Percentiles rank a stretch among this genome's conserved stretches.
Evolutionary conservation across 1,284 basidiomycete species (phyloP).

Genomic region (Bjerkandera adusta): DNA sequence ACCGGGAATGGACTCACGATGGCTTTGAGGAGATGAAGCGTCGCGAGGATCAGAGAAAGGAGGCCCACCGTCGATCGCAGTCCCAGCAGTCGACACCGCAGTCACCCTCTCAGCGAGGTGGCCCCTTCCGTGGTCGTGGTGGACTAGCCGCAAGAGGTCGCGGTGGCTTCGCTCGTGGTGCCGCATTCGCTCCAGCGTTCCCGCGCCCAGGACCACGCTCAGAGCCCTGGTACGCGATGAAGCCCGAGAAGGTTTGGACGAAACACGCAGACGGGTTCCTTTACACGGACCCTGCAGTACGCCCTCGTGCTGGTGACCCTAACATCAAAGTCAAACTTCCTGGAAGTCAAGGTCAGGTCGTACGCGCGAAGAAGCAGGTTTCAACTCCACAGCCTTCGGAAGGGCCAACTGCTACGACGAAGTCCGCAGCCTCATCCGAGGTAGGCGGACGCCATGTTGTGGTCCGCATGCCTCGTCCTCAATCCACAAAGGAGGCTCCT

Average conservation of each 20-base stretch:
- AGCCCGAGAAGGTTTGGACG: conserved; percentile 77
- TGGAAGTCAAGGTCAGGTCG: conserved; percentile 35
- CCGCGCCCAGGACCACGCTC: conserved; percentile 29
- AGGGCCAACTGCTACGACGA: conserved; percentile 12
- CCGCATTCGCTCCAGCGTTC: conserved; percentile 22
- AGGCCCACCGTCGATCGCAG: conserved; percentile 50
- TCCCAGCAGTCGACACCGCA: conserved; percentile 27
- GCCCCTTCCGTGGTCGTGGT: conserved; percentile 36
- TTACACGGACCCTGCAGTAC: conserved; percentile 56
- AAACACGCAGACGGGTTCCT: conserved; percentile 74
- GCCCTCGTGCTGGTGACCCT: conserved; percentile 52
- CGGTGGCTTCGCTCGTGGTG: conserved; percentile 40
- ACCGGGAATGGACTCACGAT: conserved; percentile 75
- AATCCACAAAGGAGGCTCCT: conserved; percentile 29
- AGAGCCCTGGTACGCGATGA: conserved; percentile 61
- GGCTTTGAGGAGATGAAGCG: conserved; percentile 82
- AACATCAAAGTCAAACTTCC: conserved; percentile 62
- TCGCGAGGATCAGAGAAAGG: conserved; percentile 63
- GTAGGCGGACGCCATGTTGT: conserved; percentile 45
- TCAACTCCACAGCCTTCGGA: conserved; percentile 10
- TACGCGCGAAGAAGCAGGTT: conserved; percentile 22
- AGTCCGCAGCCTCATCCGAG: conserved; percentile 30
- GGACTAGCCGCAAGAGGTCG: conserved; percentile 39
- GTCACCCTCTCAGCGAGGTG: conserved; percentile 32
- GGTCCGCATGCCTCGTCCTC: conserved; percentile 51